These are phyloP conservation scores for Citrus glauca DNA, from an alignment of 345 rosid species.

Conservation along the genomic window DNA sequence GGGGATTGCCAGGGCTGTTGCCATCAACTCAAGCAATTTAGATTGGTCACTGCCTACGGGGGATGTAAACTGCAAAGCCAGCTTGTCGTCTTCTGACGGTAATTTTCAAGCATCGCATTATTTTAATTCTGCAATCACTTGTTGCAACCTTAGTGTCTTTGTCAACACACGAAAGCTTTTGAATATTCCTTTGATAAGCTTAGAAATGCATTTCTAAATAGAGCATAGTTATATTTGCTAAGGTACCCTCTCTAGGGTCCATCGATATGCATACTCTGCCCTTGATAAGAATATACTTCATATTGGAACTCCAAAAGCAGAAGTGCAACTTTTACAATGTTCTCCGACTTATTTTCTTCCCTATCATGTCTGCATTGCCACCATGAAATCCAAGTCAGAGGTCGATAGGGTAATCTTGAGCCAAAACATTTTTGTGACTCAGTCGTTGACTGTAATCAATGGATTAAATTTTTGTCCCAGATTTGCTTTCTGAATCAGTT, in stretches of 20 bases:
- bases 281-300: no score
- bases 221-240: background rate
- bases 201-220: background rate
- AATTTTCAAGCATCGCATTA: constrained; percentile 11
- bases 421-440: background rate
- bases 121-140: background rate
- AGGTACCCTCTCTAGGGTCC: background rate
- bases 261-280: background rate
- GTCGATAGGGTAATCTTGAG: background rate
- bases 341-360: background rate
- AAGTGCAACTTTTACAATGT: background rate
- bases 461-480: background rate
- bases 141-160: background rate
- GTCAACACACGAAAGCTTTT: background rate
- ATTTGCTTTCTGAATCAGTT: background rate
- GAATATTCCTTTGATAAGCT: background rate
- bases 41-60: constrained; percentile 15
- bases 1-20: constrained; percentile 41
- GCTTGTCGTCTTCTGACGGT: constrained; percentile 26
- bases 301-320: background rate
- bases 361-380: background rate
- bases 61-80: constrained; percentile 27
- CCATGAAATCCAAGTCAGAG: background rate
- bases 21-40: constrained; percentile 35
- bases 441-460: background rate